Evolutionary conservation across 2,329 filamentous ascomycete species (phyloP).

Genomic region (Trichoderma cornu-damae): DNA sequence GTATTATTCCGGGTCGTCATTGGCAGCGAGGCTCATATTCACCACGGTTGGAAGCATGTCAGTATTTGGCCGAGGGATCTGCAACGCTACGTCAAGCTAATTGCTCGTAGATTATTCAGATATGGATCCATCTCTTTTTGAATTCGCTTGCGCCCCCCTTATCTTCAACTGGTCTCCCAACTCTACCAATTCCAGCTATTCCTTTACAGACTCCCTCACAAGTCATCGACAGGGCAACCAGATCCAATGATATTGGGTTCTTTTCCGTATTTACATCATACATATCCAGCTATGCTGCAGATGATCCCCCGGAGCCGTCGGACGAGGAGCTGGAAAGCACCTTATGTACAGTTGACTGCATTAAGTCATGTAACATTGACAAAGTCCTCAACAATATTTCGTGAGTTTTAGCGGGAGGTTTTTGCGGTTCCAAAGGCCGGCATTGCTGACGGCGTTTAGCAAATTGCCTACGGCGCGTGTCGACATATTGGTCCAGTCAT

Average conservation of each 20-base stretch:
- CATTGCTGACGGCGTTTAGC: conserved; percentile 25
- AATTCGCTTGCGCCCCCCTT: conserved; percentile 88
- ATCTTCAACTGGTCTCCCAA: conserved; percentile 57
- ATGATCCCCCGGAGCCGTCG: conserved; percentile 94
- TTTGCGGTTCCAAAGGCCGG: neutral
- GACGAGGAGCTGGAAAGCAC: conserved; percentile 97
- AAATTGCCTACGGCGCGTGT: conserved; percentile 34
- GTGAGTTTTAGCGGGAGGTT: conserved; percentile 42
- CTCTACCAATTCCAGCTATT: conserved; percentile 71
- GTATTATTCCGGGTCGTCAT: conserved; percentile 92
- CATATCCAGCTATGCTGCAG: conserved; percentile 96
- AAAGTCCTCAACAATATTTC: conserved; percentile 78
- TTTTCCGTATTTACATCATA: conserved; percentile 95
- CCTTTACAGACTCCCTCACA: conserved; percentile 88
- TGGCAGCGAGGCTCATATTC: conserved; percentile 73
- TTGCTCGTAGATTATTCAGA: conserved; percentile 66
- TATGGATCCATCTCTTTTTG: conserved; percentile 92
- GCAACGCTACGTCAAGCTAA: conserved; percentile 4
- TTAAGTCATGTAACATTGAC: conserved; percentile 81
- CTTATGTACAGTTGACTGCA: conserved; percentile 86
- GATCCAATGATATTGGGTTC: conserved; percentile 73
- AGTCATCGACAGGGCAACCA: conserved; percentile 80
- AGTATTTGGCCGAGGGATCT: conserved; percentile 32
- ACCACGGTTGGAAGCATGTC: conserved; percentile 73
- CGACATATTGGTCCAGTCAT: conserved; percentile 52